Evolutionary conservation across 2,329 filamentous ascomycete genomes (phyloP).

Genomic region (Beauveria bassiana): DNA sequence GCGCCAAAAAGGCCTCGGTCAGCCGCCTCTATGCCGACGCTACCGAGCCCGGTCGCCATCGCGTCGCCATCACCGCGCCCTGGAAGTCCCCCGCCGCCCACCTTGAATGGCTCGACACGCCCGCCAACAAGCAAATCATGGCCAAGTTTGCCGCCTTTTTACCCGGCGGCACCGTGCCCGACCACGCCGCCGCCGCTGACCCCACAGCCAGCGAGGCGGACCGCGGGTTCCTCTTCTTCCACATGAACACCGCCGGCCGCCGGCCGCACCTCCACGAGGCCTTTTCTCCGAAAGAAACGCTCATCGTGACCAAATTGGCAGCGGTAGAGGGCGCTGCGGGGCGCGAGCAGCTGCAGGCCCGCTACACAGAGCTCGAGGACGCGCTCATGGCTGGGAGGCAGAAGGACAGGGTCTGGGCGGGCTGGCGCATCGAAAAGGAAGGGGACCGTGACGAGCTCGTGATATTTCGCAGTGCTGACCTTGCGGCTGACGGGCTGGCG

Average conservation of each 20-base stretch:
- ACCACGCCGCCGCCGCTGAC: conserved; percentile 27
- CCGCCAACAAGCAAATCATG: conserved; percentile 31
- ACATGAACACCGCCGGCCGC: conserved; percentile 29
- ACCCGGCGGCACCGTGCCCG: conserved; percentile 10
- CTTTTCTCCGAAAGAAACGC: conserved; percentile 17
- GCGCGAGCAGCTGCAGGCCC: conserved; percentile 25
- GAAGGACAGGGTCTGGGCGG: conserved; percentile 27
- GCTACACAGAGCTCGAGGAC: conserved; percentile 26
- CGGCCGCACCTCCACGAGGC: conserved; percentile 18
- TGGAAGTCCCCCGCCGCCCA: conserved; percentile 37
- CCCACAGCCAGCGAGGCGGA: conserved; percentile 9
- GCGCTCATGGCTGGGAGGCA: conserved; percentile 22
- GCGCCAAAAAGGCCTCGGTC: conserved; percentile 24
- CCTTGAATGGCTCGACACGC: conserved; percentile 34
- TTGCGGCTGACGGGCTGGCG: conserved; percentile 26
- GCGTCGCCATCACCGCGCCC: conserved; percentile 35
- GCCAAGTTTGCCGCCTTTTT: conserved; percentile 26
- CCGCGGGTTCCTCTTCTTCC: conserved; percentile 30
- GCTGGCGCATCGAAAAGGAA: conserved; percentile 35
- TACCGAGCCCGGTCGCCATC: conserved; percentile 24
- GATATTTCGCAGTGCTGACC: conserved; percentile 31
- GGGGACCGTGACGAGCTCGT: conserved; percentile 29
- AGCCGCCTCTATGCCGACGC: conserved; percentile 29
- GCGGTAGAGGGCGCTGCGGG: conserved; percentile 23
- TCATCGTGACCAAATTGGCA: conserved; percentile 30